phyloP scores from a whole-genome alignment of 2,329 filamentous ascomycete genomes.

The Arthrobotrys megalospora region DNA sequence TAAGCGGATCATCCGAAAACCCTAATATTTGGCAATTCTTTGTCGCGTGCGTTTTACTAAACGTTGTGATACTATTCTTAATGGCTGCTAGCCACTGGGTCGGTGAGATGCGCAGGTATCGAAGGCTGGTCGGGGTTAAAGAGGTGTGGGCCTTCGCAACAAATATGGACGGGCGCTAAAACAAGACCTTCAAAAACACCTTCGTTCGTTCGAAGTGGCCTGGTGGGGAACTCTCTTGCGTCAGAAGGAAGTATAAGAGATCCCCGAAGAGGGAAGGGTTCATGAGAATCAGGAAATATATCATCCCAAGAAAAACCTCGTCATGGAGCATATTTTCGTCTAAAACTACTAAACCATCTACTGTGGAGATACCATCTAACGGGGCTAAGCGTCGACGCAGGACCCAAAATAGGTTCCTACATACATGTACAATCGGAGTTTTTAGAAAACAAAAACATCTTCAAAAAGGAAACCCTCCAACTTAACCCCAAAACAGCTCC shows the following conservation, averaged over 20 bases:
- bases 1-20: constrained; percentile 59
- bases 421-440: constrained; percentile 23
- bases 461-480: neutral
- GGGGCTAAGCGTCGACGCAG: constrained; percentile 5
- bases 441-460: constrained; percentile 5
- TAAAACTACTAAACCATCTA: constrained; percentile 8
- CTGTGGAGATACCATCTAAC: neutral
- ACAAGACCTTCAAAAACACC: neutral
- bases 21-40: constrained; percentile 65
- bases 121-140: constrained; percentile 41
- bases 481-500: neutral
- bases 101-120: constrained; percentile 38
- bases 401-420: constrained; percentile 14
- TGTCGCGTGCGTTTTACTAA: constrained; percentile 62
- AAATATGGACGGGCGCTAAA: constrained; percentile 45
- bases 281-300: constrained; percentile 11
- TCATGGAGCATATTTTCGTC: neutral
- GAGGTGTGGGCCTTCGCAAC: constrained; percentile 44
- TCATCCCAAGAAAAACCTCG: neutral
- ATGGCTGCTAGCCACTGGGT: constrained; percentile 51
- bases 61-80: constrained; percentile 59
- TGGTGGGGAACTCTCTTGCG: no score
- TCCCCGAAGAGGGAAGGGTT: neutral
- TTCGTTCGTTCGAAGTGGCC: no score
- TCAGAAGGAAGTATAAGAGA: neutral